Conservation (phyloP, 306 rosid species). For the Castanea sativa region DNA sequence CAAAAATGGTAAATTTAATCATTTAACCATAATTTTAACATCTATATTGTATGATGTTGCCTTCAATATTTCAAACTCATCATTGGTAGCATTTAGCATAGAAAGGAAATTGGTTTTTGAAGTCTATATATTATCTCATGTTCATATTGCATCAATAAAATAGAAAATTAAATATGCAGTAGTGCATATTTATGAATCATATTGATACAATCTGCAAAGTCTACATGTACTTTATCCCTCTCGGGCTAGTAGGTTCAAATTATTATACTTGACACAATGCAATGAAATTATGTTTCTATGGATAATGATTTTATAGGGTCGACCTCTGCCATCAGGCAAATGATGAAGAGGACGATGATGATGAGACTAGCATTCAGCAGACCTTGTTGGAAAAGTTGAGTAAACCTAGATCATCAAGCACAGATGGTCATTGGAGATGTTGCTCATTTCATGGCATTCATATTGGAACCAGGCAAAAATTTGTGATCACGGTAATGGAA, state of each 20-base stretch:
- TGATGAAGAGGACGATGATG: slow-evolving; percentile 66
- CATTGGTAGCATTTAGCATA: too few relatives aligned
- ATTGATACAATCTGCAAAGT: neutral
- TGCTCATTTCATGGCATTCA: slow-evolving; percentile 56
- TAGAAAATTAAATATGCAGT: neutral
- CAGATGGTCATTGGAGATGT: slow-evolving; percentile 39
- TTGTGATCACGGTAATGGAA: slow-evolving; percentile 51
- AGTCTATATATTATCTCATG: too few relatives aligned
- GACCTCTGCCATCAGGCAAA: slow-evolving; percentile 80
- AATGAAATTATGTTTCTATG: slow-evolving; percentile 31
- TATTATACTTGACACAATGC: neutral
- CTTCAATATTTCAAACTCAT: too few relatives aligned
- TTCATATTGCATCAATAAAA: neutral
- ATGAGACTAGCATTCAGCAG: slow-evolving; percentile 40
- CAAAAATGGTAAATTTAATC: too few relatives aligned
- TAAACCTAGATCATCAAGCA: slow-evolving; percentile 27
- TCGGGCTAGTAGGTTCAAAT: neutral
- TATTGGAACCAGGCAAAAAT: slow-evolving; percentile 60
- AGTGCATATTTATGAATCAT: neutral
- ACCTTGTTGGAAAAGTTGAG: slow-evolving; percentile 47
- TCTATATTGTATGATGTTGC: too few relatives aligned
- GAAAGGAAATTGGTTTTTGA: too few relatives aligned
- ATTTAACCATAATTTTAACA: too few relatives aligned
- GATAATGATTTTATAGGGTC: slow-evolving; percentile 57
- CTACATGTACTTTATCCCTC: neutral